Evolutionary conservation across 2,329 filamentous ascomycete genomes (phyloP).

Genomic region (Botrytis deweyae): DNA sequence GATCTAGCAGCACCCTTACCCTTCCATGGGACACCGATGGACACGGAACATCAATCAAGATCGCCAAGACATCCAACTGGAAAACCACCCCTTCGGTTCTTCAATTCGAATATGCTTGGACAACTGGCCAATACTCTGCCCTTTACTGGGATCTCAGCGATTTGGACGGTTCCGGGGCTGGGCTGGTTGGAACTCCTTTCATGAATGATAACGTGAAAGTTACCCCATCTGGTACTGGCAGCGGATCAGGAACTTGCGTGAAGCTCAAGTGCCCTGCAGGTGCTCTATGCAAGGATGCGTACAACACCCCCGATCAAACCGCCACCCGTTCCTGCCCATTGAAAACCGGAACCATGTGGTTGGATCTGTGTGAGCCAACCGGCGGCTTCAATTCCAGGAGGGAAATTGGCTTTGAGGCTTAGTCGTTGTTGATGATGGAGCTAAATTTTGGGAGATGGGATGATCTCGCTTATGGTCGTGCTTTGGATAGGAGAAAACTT

Average conservation of each 20-base stretch:
- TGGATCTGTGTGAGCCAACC: constrained; percentile 18
- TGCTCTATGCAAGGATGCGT: constrained; percentile 18
- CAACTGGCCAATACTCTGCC: constrained; percentile 7
- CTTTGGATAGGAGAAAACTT: background rate
- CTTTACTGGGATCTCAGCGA: constrained; percentile 24
- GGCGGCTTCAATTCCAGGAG: constrained; percentile 11
- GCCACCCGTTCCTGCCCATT: constrained; percentile 16
- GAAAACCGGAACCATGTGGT: constrained; percentile 15
- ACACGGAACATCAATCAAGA: constrained; percentile 17
- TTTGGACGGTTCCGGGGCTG: constrained; percentile 19
- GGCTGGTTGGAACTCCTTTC: constrained; percentile 22
- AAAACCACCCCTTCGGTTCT: constrained; percentile 12
- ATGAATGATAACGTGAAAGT: constrained; percentile 18
- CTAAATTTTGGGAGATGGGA: background rate
- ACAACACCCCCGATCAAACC: constrained; percentile 15
- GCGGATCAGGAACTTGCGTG: constrained; percentile 14
- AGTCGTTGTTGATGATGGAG: background rate
- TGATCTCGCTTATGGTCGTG: background rate
- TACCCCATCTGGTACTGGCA: constrained; percentile 16
- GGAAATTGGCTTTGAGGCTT: constrained; percentile 15
- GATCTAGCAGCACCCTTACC: constrained; percentile 11
- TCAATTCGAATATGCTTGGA: constrained; percentile 22
- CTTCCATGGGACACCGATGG: constrained; percentile 17
- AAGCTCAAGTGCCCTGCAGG: constrained; percentile 18
- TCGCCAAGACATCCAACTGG: constrained; percentile 20